phyloP scores from a whole-genome alignment of 805 yeast species.

The Yamadazyma scolyti region DNA sequence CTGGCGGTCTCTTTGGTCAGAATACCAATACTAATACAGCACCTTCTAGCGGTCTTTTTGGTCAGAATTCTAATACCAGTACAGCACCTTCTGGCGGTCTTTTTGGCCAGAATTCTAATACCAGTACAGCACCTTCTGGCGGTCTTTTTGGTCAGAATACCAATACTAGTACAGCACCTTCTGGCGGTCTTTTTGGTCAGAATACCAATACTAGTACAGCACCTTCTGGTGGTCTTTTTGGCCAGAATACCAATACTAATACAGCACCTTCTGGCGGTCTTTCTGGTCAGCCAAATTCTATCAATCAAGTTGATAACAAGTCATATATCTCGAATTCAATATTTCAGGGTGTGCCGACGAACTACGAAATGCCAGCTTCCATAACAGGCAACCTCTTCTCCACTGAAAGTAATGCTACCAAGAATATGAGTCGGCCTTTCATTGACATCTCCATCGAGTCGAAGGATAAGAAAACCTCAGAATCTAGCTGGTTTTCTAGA shows the following conservation, averaged over 20 bases:
- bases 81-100: no score
- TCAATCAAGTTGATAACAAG: slow-evolving; percentile 2
- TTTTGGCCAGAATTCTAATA: no score
- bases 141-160: no score
- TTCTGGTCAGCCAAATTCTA: slow-evolving; percentile 8
- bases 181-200: no score
- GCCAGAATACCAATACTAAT: no score
- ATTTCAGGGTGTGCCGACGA: slow-evolving; percentile 7
- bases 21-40: not conserved
- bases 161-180: no score
- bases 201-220: no score
- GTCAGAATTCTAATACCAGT: not conserved
- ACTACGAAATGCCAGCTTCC: slow-evolving; percentile 12
- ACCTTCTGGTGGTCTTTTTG: no score
- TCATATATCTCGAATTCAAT: slow-evolving; percentile 7
- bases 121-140: no score
- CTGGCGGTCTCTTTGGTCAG: not conserved
- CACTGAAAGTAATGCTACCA: not conserved
- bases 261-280: not conserved
- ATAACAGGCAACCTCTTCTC: slow-evolving; percentile 10
- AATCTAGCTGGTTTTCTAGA: no score
- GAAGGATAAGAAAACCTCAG: slow-evolving; percentile 9
- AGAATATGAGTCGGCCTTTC: not conserved
- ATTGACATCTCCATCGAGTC: slow-evolving; percentile 1
- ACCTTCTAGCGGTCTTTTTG: not conserved